Conservation (phyloP, 225 moss, liverwort and hornwort genomes). For the Takakia lepidozioides region DNA sequence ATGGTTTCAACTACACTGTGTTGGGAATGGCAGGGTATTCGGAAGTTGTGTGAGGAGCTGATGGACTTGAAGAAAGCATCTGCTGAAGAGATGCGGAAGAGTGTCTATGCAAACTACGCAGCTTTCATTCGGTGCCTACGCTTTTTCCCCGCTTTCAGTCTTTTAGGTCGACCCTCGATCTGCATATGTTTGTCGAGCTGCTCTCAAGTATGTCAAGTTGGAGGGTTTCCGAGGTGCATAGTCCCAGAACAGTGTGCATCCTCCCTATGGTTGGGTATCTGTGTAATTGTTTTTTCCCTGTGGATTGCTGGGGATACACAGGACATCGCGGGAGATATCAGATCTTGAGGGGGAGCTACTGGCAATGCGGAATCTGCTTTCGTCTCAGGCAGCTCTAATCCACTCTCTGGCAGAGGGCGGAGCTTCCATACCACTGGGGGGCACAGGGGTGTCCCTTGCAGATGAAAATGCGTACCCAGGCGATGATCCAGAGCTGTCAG, state of each 20-base stretch:
- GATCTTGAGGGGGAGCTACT: slow-evolving; percentile 96
- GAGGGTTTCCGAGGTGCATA: too few species aligned
- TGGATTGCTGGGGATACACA: too few species aligned
- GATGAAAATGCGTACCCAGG: slow-evolving; percentile 32
- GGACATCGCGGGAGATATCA: slow-evolving; percentile 90
- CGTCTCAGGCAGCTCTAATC: slow-evolving; percentile 73
- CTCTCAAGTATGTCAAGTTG: background rate
- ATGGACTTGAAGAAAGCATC: slow-evolving; percentile 92
- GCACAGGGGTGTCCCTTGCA: slow-evolving; percentile 18
- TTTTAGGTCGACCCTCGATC: slow-evolving; percentile 6
- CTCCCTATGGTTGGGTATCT: too few species aligned
- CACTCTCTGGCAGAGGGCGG: slow-evolving; percentile 75
- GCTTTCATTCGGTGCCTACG: slow-evolving; percentile 71
- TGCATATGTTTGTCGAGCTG: background rate
- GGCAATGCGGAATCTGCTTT: slow-evolving; percentile 83
- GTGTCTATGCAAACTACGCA: slow-evolving; percentile 96
- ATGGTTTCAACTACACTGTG: too few species aligned
- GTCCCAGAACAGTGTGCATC: too few species aligned
- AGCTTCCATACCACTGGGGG: slow-evolving; percentile 47
- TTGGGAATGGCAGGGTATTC: slow-evolving; percentile 45
- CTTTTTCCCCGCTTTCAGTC: slow-evolving; percentile 6
- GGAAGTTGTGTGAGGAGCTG: slow-evolving; percentile 83
- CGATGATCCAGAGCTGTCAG: slow-evolving; percentile 43
- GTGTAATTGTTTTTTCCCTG: too few species aligned
- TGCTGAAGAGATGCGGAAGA: slow-evolving; percentile 96